Percentiles rank a stretch among this genome's conserved stretches.
Evolutionary conservation across 139 green algal species (phyloP).

Genomic region (Trebouxia sp.): DNA sequence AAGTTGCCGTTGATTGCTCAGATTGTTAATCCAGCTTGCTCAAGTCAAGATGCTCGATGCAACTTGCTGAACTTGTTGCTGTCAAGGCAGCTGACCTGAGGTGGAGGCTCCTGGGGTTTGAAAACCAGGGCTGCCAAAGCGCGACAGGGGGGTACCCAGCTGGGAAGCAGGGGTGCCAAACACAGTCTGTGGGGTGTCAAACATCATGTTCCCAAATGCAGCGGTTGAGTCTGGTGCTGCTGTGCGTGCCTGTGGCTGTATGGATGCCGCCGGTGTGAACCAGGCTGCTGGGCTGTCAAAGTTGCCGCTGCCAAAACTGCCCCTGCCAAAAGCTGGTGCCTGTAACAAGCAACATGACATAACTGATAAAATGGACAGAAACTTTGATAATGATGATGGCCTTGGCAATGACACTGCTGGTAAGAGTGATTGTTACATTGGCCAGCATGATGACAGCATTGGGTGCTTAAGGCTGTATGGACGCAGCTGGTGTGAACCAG

Average conservation of each 20-base stretch:
- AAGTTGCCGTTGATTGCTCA: too few species aligned
- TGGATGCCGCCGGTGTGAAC: background rate
- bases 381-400: too few species aligned
- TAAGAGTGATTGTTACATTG: too few species aligned
- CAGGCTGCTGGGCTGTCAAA: background rate
- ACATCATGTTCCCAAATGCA: background rate
- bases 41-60: too few species aligned
- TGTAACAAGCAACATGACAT: too few species aligned
- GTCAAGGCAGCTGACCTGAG: background rate
- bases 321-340: constrained; percentile 10
- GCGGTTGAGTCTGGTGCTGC: background rate
- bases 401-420: too few species aligned
- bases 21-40: too few species aligned
- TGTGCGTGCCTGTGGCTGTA: background rate
- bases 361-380: too few species aligned
- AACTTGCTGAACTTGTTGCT: too few species aligned
- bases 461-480: background rate
- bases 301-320: too few species aligned
- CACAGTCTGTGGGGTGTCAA: background rate
- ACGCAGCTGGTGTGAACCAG: background rate
- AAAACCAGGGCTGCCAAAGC: background rate
- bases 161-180: background rate
- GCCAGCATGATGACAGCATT: too few species aligned
- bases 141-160: background rate
- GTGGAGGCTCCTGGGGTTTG: background rate